phyloP scores from a whole-genome alignment of 2,329 filamentous ascomycete genomes.

The Delphinella strobiligena region DNA sequence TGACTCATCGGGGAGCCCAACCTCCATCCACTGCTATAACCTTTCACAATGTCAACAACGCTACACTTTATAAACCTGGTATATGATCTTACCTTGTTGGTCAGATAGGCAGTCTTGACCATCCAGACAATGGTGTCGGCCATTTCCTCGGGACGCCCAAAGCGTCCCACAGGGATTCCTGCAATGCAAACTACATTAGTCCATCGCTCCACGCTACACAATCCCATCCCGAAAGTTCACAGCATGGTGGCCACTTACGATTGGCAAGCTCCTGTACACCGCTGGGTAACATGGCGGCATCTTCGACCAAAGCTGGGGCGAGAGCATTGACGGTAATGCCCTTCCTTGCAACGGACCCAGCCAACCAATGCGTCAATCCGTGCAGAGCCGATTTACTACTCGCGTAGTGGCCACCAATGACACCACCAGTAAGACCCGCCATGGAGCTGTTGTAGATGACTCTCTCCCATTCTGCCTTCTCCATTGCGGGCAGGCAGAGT shows the following conservation, averaged over 20 bases:
- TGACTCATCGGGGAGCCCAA: conserved; percentile 20
- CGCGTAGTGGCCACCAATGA: conserved; percentile 30
- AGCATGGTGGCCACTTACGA: too few species aligned
- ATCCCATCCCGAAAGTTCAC: too few species aligned
- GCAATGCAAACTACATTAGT: too few species aligned
- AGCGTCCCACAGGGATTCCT: conserved; percentile 32
- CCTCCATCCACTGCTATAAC: conserved; percentile 31
- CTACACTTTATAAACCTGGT: background rate
- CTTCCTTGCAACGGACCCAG: conserved; percentile 28
- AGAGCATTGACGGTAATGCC: conserved; percentile 38
- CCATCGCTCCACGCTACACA: too few species aligned
- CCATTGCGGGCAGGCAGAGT: conserved; percentile 27
- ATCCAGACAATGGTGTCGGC: conserved; percentile 37
- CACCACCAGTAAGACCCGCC: conserved; percentile 27
- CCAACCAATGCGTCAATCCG: conserved; percentile 36
- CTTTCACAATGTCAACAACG: conserved; percentile 16
- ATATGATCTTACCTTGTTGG: conserved; percentile 17
- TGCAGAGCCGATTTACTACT: conserved; percentile 31
- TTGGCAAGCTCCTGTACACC: conserved; percentile 22
- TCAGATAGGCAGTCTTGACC: conserved; percentile 34
- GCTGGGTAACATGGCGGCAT: conserved; percentile 32
- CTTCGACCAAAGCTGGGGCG: conserved; percentile 35
- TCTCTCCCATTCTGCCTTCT: conserved; percentile 23
- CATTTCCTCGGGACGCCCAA: conserved; percentile 34
- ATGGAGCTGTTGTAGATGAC: conserved; percentile 27